Conservation (phyloP, 1,284 basidiomycete genomes). For the Clitocybe nebularis region DNA sequence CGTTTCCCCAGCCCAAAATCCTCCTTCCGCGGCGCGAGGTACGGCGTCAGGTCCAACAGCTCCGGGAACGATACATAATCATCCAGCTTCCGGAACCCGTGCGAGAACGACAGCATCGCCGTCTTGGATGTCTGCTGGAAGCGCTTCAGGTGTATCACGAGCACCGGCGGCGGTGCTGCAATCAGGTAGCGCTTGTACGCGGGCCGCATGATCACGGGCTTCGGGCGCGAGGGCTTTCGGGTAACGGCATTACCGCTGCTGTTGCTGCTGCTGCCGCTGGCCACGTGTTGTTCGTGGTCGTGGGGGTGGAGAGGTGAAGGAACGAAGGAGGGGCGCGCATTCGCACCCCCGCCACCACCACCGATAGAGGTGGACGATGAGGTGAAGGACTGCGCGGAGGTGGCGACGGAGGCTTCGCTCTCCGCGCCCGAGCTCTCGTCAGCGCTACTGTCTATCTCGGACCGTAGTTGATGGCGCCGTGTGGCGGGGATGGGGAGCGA, state of each 20-base stretch:
- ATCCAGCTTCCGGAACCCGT: conserved; percentile 81
- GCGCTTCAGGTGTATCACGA: conserved; percentile 91
- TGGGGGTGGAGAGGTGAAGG: too few relatives aligned
- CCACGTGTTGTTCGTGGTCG: background rate
- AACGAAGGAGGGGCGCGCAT: too few relatives aligned
- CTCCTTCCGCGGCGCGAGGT: conserved; percentile 77
- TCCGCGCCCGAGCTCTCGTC: conserved; percentile 43
- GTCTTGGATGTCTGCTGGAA: conserved; percentile 74
- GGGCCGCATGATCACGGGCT: conserved; percentile 71
- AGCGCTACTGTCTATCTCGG: conserved; percentile 25
- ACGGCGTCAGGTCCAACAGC: conserved; percentile 79
- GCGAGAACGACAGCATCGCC: conserved; percentile 52
- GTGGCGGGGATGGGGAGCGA: conserved; percentile 23
- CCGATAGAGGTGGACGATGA: conserved; percentile 18
- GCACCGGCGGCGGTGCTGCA: conserved; percentile 78
- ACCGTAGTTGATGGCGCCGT: conserved; percentile 15
- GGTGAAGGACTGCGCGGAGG: conserved; percentile 31
- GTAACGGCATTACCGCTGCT: conserved; percentile 13
- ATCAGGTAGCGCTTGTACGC: conserved; percentile 95
- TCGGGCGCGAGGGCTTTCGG: conserved; percentile 35
- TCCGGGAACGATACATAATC: conserved; percentile 88
- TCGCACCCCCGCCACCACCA: too few relatives aligned
- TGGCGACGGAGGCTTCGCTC: conserved; percentile 39
- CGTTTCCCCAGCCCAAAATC: conserved; percentile 55
- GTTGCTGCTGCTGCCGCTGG: too few relatives aligned